These are phyloP conservation scores for Casuarina equisetifolia DNA, from an alignment of 306 rosid genomes.

Conservation along the genomic window DNA sequence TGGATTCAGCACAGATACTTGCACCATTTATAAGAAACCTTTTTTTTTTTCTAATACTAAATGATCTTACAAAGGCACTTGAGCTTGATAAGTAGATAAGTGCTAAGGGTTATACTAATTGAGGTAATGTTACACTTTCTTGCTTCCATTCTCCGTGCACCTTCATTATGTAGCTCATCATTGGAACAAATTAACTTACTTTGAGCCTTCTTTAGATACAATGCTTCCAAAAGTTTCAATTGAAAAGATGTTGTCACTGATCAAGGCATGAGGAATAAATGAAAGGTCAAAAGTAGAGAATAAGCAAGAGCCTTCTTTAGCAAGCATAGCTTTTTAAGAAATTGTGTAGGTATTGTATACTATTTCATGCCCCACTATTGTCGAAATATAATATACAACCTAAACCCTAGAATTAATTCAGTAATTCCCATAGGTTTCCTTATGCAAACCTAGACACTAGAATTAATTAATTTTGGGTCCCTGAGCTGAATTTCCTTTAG, in stretches of 20 bases:
- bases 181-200: background rate
- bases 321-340: background rate
- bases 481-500: no score
- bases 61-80: conserved; percentile 18
- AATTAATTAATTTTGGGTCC: no score
- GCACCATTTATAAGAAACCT: no score
- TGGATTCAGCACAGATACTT: no score
- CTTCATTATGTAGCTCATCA: background rate
- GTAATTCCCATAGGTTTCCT: no score
- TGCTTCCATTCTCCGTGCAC: background rate
- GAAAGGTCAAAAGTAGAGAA: conserved; percentile 52
- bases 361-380: no score
- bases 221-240: conserved; percentile 50
- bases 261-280: conserved; percentile 60
- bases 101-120: conserved; percentile 31
- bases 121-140: conserved; percentile 30
- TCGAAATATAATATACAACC: no score
- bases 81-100: conserved; percentile 29
- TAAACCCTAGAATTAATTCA: no score
- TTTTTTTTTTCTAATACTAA: background rate
- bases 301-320: conserved; percentile 28
- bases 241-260: conserved; percentile 49
- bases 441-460: no score
- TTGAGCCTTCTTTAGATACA: background rate
- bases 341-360: no score